Base-by-base conservation (phyloP, 768 basidiomycete genomes). In the Amanita rimosa region DNA sequence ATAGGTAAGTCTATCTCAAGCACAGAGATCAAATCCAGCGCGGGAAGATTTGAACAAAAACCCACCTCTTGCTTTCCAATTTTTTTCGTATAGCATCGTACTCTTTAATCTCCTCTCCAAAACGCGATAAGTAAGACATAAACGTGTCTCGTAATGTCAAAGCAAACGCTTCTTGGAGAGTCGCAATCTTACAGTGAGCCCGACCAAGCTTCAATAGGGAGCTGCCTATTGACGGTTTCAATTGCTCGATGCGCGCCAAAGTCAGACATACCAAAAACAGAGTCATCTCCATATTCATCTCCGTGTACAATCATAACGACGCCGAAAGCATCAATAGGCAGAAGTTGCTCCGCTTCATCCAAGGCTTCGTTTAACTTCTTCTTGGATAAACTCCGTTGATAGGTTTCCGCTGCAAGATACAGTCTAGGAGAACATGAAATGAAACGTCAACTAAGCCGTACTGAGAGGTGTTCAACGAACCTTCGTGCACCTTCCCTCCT, bases 301-400 rank as follows among this genome's bases (percentile, higher is more conserved):
- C 90, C 90, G 57, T 90, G 85, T 21, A 75, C 70, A 49, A 90
- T 83, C 90, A 93, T 91, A 40, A 89, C 85, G 47, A 89, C 72
- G 1, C 91, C 91, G 8, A 95, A 69, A 24, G 79, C 76, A 54
- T 93, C 90, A 24, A 89, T 69, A 0, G 85, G 77, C 9, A 89
- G 64, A 31, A 87, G 70, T 60, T 93, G 90, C 52, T 84, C 84
- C 0, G 68, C 66, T 49, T 80, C 78, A 13, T 78, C 78, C 2
- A 79, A 64, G 1, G 73, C 76, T 21, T 75, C 74, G n/a, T 72
- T 78, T 17, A 79, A 70, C 58, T 83, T 85, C 67, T 81, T 86
- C 71, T 90, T 90, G 10, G 79, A 73, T n/a, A 93, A 61, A 13
- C 70, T 68, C 54, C 75, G 71, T 47, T 86, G 78, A 58, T 85